Evolutionary conservation across 345 rosid genomes (phyloP).

Genomic region (Bruguiera parviflora): DNA sequence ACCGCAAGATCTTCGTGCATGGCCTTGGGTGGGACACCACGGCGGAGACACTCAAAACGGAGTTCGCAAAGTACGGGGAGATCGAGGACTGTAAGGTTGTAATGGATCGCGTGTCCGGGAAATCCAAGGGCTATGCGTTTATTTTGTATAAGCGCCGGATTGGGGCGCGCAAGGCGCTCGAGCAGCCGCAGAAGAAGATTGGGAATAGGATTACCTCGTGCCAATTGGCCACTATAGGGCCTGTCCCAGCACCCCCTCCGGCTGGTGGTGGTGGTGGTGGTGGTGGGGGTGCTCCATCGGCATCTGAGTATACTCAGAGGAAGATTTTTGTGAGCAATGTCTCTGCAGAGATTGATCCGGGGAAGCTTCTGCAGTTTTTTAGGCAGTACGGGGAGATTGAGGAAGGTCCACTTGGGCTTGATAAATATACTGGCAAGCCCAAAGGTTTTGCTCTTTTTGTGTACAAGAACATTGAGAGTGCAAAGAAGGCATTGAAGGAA

Average conservation of each 20-base stretch:
- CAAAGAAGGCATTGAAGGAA: slow-evolving; percentile 64
- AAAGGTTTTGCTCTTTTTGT: slow-evolving; percentile 75
- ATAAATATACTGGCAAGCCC: slow-evolving; percentile 68
- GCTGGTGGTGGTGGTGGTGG: neutral
- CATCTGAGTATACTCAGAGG: slow-evolving; percentile 57
- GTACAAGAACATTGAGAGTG: slow-evolving; percentile 57
- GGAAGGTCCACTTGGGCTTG: slow-evolving; percentile 79
- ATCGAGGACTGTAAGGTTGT: slow-evolving; percentile 81
- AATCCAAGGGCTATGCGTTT: slow-evolving; percentile 82
- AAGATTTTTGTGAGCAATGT: slow-evolving; percentile 84
- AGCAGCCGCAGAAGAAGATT: slow-evolving; percentile 75
- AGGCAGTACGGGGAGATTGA: slow-evolving; percentile 69
- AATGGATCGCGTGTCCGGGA: slow-evolving; percentile 62
- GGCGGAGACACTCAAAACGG: slow-evolving; percentile 49
- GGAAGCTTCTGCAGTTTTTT: slow-evolving; percentile 50
- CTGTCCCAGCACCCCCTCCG: slow-evolving; percentile 53
- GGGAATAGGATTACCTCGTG: slow-evolving; percentile 64
- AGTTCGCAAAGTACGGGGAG: slow-evolving; percentile 60
- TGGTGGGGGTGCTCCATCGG: slow-evolving; percentile 18
- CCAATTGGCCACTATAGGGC: slow-evolving; percentile 71
- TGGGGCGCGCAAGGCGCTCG: slow-evolving; percentile 62
- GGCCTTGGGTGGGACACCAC: slow-evolving; percentile 86
- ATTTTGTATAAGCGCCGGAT: slow-evolving; percentile 55
- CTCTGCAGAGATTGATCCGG: slow-evolving; percentile 49
- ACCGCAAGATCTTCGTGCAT: slow-evolving; percentile 73